Conservation (phyloP, 2,329 filamentous ascomycete species). For the Calonectria hongkongensis region DNA sequence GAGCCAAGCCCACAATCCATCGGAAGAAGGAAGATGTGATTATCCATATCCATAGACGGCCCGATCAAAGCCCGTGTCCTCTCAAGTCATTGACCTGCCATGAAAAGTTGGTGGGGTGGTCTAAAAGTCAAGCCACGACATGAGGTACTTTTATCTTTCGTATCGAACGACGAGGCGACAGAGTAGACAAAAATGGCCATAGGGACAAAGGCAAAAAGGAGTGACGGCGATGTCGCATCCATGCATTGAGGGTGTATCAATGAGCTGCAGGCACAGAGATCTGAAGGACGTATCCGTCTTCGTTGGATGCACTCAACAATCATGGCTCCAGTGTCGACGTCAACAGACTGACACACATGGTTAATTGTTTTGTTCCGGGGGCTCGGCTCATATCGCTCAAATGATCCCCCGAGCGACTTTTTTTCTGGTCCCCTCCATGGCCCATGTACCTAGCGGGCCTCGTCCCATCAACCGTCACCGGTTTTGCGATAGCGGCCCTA, state of each 20-base stretch:
- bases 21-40: constrained; percentile 39
- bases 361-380: constrained; percentile 37
- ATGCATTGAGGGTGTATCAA: constrained; percentile 17
- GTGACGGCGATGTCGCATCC: constrained; percentile 1
- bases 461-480: constrained; percentile 21
- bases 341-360: constrained; percentile 36
- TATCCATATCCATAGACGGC: constrained; percentile 40
- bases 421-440: constrained; percentile 27
- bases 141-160: constrained; percentile 40
- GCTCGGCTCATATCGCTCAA: constrained; percentile 42
- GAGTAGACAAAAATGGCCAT: constrained; percentile 12
- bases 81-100: constrained; percentile 24
- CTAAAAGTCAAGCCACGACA: constrained; percentile 38
- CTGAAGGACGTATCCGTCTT: background rate
- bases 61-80: constrained; percentile 33
- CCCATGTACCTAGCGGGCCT: constrained; percentile 34
- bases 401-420: constrained; percentile 44
- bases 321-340: constrained; percentile 16
- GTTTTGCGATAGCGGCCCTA: constrained; percentile 24
- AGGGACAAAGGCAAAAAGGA: constrained; percentile 15
- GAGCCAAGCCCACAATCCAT: constrained; percentile 8
- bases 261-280: constrained; percentile 5
- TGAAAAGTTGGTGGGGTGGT: constrained; percentile 39
- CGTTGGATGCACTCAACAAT: constrained; percentile 26
- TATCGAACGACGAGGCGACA: constrained; percentile 15